Evolutionary conservation across 2,329 filamentous ascomycete genomes (phyloP), one percentile per base, ranked within the genome.

Genomic region (Fusarium buxicola): DNA sequence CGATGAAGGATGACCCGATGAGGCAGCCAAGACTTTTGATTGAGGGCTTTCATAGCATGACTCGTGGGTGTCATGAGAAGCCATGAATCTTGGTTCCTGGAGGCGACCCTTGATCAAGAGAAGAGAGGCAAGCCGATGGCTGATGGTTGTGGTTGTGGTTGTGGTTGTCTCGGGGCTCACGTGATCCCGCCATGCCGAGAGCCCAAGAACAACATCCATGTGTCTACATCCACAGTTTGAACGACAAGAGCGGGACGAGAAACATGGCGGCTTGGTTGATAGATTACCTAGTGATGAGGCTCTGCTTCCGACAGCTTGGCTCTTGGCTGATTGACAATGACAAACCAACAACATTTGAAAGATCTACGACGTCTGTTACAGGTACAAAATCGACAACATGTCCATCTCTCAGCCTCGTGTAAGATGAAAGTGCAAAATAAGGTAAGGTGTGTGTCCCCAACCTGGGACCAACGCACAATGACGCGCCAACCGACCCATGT

Each of bases 231-330:
- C 34, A 34, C 28, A 34, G 2, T 8, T 7, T 15, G 7, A 31
- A 39, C 25, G 27, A 40, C 46, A 50, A 50, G 28, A 40, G 18
- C 35, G 25, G 35, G 35, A 49, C 46, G 40, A 50, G 46, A 50
- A 49, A 30, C 16, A 6, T n/a, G 13, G 25, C 38, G 47, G 32
- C 54, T 46, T 59, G 48, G 40, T 38, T 24, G 9, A 25, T 36
- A 31, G 15, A 49, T n/a, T 15, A 31, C 63, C 43, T 28, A 65
- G 34, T 7, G 16, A 55, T 67, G 63, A 67, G 58, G 65, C 60
- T 67, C 67, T 55, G n/a, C 35, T 41, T 36, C 39, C 30, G 18
- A 35, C 39, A 34, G 16, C 31, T 46, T 49, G 53, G 40, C 43
- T 52, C 15, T 15, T 41, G 40, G 25, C 15, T 27, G 34, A 51